Conservation (phyloP, 225 moss, liverwort and hornwort species). For the Sphagnum contortum region DNA sequence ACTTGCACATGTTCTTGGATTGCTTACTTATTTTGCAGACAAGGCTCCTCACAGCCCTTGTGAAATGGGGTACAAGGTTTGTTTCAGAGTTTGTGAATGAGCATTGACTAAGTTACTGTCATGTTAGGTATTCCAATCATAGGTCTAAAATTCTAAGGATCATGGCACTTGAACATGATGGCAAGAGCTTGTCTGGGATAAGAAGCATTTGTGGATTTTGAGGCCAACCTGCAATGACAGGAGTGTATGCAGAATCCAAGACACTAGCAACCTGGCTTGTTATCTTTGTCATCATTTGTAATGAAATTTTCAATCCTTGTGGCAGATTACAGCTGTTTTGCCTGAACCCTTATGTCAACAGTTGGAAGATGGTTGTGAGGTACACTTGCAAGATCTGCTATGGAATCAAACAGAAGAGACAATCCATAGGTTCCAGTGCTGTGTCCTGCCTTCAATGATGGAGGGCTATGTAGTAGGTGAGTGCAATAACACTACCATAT, state of each 20-base stretch:
- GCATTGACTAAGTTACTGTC: not conserved
- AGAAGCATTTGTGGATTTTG: too few relatives aligned
- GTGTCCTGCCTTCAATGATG: conserved; percentile 3
- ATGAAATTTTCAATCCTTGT: not conserved
- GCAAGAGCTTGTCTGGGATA: too few relatives aligned
- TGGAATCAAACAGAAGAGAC: conserved; percentile 1
- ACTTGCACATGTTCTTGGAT: too few relatives aligned
- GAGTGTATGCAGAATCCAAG: too few relatives aligned
- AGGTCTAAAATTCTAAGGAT: not conserved
- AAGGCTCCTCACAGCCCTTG: not conserved
- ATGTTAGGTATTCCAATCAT: not conserved
- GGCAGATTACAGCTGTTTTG: conserved; percentile 3
- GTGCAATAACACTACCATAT: not conserved
- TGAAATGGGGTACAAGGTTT: not conserved
- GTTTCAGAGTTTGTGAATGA: not conserved
- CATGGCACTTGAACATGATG: too few relatives aligned
- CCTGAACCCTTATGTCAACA: not conserved
- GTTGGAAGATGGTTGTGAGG: conserved; percentile 5
- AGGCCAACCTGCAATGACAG: too few relatives aligned
- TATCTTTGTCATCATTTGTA: not conserved
- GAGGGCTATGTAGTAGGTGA: conserved; percentile 7
- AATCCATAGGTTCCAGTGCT: not conserved
- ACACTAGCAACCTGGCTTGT: too few relatives aligned
- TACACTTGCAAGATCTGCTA: not conserved
- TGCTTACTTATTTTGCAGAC: not conserved